phyloP scores from a whole-genome alignment of 2,329 filamentous ascomycete species.

The Penicillium decumbens region DNA sequence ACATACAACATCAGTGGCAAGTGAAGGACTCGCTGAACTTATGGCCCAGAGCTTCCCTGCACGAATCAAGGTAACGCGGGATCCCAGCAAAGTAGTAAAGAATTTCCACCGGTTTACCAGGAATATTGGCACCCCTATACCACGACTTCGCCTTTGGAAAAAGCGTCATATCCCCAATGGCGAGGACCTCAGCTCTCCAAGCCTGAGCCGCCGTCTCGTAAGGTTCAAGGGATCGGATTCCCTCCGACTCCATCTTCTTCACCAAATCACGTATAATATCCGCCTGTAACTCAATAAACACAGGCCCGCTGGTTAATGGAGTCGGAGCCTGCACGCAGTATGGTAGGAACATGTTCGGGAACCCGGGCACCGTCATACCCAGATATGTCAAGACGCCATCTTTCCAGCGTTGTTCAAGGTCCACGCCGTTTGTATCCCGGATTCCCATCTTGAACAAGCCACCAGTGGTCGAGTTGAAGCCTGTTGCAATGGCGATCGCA shows the following conservation, averaged over 20 bases:
- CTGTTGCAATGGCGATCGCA: conserved; percentile 33
- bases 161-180: conserved; percentile 41
- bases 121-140: conserved; percentile 54
- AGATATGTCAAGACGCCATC: conserved; percentile 26
- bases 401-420: conserved; percentile 13
- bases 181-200: conserved; percentile 6
- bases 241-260: conserved; percentile 27
- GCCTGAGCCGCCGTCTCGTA: neutral
- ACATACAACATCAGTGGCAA: neutral
- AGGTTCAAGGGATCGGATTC: conserved; percentile 2
- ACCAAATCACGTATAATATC: conserved; percentile 45
- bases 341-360: conserved; percentile 44
- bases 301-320: conserved; percentile 33
- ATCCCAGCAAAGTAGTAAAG: neutral
- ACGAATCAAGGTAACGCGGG: neutral
- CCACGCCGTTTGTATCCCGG: conserved; percentile 4
- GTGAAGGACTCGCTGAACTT: neutral
- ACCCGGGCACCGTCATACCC: conserved; percentile 38
- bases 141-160: conserved; percentile 49
- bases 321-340: conserved; percentile 46
- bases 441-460: conserved; percentile 13
- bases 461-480: conserved; percentile 15
- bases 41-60: neutral
- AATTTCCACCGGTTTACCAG: conserved; percentile 42
- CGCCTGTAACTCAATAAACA: conserved; percentile 44